Evolutionary conservation across 2,329 filamentous ascomycete species (phyloP).

Genomic region (Pseudocercospora musae): DNA sequence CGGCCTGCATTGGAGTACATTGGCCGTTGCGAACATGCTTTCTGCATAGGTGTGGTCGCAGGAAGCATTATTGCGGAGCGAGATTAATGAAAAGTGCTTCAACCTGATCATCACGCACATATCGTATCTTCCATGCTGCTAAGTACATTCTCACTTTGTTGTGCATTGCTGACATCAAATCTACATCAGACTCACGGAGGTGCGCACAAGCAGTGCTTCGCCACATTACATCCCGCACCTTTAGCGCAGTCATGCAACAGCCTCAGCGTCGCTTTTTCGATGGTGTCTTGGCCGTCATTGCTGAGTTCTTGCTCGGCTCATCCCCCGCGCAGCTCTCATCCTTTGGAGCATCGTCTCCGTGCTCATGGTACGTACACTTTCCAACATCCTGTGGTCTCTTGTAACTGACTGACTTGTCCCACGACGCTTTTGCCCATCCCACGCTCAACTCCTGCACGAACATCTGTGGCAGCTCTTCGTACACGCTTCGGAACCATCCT

Average conservation of each 20-base stretch:
- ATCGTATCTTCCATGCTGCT: not conserved
- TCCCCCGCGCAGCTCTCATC: not conserved
- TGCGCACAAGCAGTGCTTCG: not conserved
- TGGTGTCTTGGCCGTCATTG: not conserved
- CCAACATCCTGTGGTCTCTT: not conserved
- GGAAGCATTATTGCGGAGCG: no score
- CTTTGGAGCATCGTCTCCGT: constrained; percentile 8
- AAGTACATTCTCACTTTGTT: not conserved
- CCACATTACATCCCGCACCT: not conserved
- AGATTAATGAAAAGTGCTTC: not conserved
- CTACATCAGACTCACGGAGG: not conserved
- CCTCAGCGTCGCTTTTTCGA: not conserved
- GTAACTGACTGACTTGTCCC: not conserved
- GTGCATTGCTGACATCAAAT: not conserved
- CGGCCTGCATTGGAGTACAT: not conserved
- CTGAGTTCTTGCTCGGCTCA: not conserved
- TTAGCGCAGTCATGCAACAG: not conserved
- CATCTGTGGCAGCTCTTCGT: not conserved
- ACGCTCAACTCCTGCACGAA: not conserved
- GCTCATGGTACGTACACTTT: constrained; percentile 14
- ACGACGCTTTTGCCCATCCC: constrained; percentile 6
- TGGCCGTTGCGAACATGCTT: not conserved
- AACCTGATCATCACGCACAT: not conserved
- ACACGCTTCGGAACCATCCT: not conserved
- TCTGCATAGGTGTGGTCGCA: not conserved